A percentile compares a stretch with the other conserved stretches of the same genome.
Conservation (phyloP, 129 eudicot genomes). For the Lactuca saligna region DNA sequence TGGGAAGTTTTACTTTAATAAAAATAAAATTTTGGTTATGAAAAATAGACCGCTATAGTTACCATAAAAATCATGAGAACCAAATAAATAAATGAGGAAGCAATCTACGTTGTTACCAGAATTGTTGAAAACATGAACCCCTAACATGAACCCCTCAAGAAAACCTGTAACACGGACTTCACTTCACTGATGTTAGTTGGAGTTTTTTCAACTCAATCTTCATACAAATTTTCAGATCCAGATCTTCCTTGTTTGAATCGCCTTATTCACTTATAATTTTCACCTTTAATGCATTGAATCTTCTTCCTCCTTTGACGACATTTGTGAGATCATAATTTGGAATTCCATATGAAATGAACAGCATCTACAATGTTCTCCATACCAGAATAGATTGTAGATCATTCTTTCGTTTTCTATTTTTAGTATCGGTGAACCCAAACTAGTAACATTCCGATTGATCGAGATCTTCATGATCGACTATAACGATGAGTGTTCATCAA, state of each 20-base stretch:
- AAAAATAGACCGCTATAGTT: background rate
- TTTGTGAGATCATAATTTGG: constrained; percentile 14
- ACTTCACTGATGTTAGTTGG: constrained; percentile 44
- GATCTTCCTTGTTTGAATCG: constrained; percentile 9
- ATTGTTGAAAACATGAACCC: too few species aligned
- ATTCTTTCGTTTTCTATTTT: background rate
- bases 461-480: constrained; percentile 29
- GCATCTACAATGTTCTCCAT: background rate
- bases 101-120: constrained; percentile 33
- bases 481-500: background rate
- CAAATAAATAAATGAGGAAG: background rate
- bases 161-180: too few species aligned
- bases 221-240: constrained; percentile 37
- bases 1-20: too few species aligned
- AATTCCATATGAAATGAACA: constrained; percentile 26
- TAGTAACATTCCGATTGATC: constrained; percentile 8
- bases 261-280: background rate
- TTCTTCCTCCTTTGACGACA: constrained; percentile 11
- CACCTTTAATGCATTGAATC: constrained; percentile 6
- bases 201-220: constrained; percentile 38
- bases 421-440: background rate
- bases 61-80: background rate
- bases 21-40: too few species aligned
- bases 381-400: background rate
- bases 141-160: too few species aligned